These are phyloP conservation scores for Podospora tetraspora DNA, from an alignment of 495 filamentous ascomycete genomes.

Conservation along the genomic window DNA sequence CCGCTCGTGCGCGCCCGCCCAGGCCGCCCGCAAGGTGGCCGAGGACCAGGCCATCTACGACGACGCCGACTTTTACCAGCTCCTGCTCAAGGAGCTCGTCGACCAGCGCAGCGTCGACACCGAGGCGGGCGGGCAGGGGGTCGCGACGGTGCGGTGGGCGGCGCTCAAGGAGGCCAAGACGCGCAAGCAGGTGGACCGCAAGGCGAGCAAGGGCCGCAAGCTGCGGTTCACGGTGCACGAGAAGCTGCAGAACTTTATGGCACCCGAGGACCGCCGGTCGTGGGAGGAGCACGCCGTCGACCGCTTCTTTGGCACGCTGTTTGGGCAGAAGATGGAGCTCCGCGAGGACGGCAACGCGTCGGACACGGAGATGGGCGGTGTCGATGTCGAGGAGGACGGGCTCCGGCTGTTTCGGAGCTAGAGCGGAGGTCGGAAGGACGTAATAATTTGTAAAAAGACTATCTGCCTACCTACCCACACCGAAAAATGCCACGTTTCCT, in stretches of 20 bases:
- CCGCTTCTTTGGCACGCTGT: slow-evolving; percentile 81
- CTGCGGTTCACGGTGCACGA: slow-evolving; percentile 91
- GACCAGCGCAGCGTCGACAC: slow-evolving; percentile 69
- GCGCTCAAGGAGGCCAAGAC: slow-evolving; percentile 77
- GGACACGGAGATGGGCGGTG: slow-evolving; percentile 52
- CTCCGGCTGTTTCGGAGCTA: slow-evolving; percentile 68
- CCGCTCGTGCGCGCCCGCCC: slow-evolving; percentile 66
- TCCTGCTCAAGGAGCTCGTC: slow-evolving; percentile 84
- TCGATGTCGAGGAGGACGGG: slow-evolving; percentile 57
- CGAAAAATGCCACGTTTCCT: neutral
- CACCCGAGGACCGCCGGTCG: slow-evolving; percentile 68
- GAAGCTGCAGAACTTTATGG: slow-evolving; percentile 98
- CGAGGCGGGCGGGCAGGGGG: slow-evolving; percentile 38
- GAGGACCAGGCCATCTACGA: slow-evolving; percentile 67
- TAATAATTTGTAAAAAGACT: neutral
- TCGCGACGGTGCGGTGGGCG: slow-evolving; percentile 48
- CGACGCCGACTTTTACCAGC: slow-evolving; percentile 89
- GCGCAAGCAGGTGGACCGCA: slow-evolving; percentile 80
- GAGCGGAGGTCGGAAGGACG: neutral
- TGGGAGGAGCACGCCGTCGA: slow-evolving; percentile 78
- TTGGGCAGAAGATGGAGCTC: slow-evolving; percentile 72
- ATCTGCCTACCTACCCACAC: neutral
- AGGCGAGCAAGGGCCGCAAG: slow-evolving; percentile 92
- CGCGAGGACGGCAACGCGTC: slow-evolving; percentile 58
- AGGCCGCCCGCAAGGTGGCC: slow-evolving; percentile 49